Base-by-base conservation (phyloP, 2,329 filamentous ascomycete genomes). In the Xylaria sp. region DNA sequence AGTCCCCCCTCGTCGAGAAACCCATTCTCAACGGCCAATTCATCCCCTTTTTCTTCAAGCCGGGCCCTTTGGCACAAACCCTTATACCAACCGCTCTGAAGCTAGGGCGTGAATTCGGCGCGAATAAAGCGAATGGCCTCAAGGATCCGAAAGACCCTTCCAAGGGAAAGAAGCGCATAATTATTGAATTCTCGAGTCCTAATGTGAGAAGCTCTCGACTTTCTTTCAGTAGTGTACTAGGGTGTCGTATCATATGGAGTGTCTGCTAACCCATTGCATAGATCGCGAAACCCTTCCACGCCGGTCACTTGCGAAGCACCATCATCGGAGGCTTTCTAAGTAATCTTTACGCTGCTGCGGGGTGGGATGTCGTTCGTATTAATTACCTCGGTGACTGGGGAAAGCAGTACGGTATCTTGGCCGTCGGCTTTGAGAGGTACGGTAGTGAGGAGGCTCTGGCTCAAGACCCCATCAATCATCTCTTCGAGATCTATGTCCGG, bases 371-470 rank as follows among this genome's bases (percentile, higher is more conserved):
- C 0, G 79, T 88, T 53, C 84, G 88, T 27, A 86, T 93, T 82
- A 93, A 93, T 80, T 94, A 93, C 75, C 84, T 93, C 0, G 92
- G 92, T 42, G 92, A 94, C 77, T 94, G 92, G 92, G 92, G 92
- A 27, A 92, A 91, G 79, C 90, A 92, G 75, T 92, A 86, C 56
- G 85, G 85, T 67, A 84, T 93, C 8, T 80, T 93, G 50, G 90
- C 89, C 6, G 83, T 92, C 36, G 92, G 90, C 0, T 94, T 89
- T 79, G 65, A 70, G 50, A 65, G 67, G 70, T 93, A 89, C 72
- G 92, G 91, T 1, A 87, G 83, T 54, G 89, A 93, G 74, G 87
- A 90, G 61, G 85, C 86, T 67, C 81, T 93, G 11, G 79, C 85
- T 54, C 82, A 83, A 58, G 90, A 93, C 74, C 90, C 92, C 1